A percentile compares a stretch with the other conserved stretches of the same genome.
Conservation (phyloP, 1,284 basidiomycete species). For the Boletus albobrunnescens region DNA sequence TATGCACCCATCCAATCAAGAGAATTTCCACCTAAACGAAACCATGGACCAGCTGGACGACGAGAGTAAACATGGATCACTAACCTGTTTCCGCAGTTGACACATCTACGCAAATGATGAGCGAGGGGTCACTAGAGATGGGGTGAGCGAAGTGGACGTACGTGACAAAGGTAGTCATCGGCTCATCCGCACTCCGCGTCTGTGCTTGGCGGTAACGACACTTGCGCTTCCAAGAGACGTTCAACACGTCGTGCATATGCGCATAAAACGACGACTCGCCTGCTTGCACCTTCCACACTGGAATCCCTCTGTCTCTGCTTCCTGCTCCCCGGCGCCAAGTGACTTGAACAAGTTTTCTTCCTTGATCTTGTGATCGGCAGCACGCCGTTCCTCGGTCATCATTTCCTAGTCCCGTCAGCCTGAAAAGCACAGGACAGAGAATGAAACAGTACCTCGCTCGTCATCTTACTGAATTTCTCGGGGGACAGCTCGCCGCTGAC, state of each 20-base stretch:
- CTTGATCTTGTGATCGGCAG: constrained; percentile 77
- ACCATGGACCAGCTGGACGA: constrained; percentile 5
- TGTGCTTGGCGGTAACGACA: constrained; percentile 93
- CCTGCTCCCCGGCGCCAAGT: constrained; percentile 82
- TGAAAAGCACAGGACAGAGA: background rate
- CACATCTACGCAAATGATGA: constrained; percentile 39
- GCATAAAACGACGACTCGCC: constrained; percentile 35
- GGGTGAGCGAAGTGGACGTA: constrained; percentile 33
- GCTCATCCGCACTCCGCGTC: constrained; percentile 92
- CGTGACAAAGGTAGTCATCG: constrained; percentile 84
- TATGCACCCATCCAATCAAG: constrained; percentile 35
- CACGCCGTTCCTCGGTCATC: constrained; percentile 89
- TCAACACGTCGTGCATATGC: background rate
- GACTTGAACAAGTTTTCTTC: constrained; percentile 91
- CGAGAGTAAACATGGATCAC: constrained; percentile 13
- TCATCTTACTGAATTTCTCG: constrained; percentile 76
- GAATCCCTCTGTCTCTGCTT: constrained; percentile 98
- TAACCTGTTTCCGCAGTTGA: constrained; percentile 57
- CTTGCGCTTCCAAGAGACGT: constrained; percentile 56
- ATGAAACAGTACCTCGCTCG: constrained; percentile 59
- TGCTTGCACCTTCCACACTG: constrained; percentile 93
- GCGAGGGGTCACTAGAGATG: background rate
- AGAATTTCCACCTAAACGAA: constrained; percentile 60
- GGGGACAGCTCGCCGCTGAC: constrained; percentile 76
- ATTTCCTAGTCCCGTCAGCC: constrained; percentile 66